Percentiles rank a stretch among this genome's conserved stretches.
Conservation (phyloP, 495 filamentous ascomycete genomes). For the Lasiosphaeria miniovina region DNA sequence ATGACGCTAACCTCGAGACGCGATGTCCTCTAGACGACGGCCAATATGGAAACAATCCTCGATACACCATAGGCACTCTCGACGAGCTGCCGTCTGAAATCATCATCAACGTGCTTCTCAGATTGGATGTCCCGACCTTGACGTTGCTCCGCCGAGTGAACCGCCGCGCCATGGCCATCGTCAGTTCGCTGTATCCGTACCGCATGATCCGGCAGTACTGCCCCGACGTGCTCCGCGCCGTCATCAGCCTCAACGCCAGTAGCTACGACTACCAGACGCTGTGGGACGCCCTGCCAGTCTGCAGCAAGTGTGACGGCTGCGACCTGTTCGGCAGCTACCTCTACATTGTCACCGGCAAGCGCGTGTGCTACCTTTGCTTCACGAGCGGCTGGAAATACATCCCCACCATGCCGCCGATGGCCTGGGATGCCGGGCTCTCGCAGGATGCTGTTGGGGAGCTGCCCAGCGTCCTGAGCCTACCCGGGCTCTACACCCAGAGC, state of each 20-base stretch:
- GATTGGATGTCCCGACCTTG: slow-evolving; percentile 20
- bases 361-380: slow-evolving; percentile 3
- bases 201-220: neutral
- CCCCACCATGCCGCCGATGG: neutral
- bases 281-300: neutral
- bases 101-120: slow-evolving; percentile 12
- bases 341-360: slow-evolving; percentile 1
- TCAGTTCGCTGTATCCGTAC: slow-evolving; percentile 24
- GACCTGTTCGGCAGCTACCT: neutral
- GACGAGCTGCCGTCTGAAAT: slow-evolving; percentile 26
- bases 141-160: slow-evolving; percentile 26
- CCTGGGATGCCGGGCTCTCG: neutral
- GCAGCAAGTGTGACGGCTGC: neutral
- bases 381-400: neutral
- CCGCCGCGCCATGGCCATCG: slow-evolving; percentile 20
- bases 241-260: slow-evolving; percentile 2
- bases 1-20: slow-evolving; percentile 23
- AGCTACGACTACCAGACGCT: neutral
- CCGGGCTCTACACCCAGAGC: neutral
- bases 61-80: slow-evolving; percentile 6
- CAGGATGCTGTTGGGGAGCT: neutral
- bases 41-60: slow-evolving; percentile 12
- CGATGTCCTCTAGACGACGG: slow-evolving; percentile 32
- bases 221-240: neutral
- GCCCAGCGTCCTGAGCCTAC: neutral